Evolutionary conservation across 1,284 basidiomycete species (phyloP).

Genomic region (Ganoderma resinaceum): DNA sequence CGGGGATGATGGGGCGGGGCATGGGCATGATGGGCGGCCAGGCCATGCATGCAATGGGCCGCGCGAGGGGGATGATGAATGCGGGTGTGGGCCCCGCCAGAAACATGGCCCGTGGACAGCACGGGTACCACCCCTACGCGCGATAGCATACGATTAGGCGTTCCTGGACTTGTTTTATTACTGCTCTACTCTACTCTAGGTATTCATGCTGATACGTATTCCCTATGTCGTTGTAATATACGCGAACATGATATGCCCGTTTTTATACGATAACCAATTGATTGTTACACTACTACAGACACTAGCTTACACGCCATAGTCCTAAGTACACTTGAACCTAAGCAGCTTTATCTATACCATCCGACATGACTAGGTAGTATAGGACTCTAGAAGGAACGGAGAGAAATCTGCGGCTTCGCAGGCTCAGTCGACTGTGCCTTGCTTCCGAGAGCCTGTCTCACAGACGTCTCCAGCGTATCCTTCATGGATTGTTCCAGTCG

Average conservation of each 20-base stretch:
- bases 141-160: conserved; percentile 41
- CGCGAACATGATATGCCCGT: conserved; percentile 17
- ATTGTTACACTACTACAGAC: conserved; percentile 29
- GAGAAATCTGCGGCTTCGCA: conserved; percentile 79
- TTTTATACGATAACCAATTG: conserved; percentile 24
- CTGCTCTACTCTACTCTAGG: conserved; percentile 20
- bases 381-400: conserved; percentile 66
- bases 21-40: conserved; percentile 44
- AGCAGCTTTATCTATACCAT: conserved; percentile 8
- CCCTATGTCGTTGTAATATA: conserved; percentile 32
- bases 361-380: conserved; percentile 2
- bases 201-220: conserved; percentile 30
- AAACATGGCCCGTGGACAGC: conserved; percentile 60
- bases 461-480: conserved; percentile 78
- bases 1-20: conserved; percentile 37
- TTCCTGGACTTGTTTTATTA: conserved; percentile 8
- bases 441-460: conserved; percentile 75
- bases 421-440: conserved; percentile 43
- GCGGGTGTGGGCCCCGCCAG: conserved; percentile 61
- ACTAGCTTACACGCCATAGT: conserved; percentile 31
- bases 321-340: conserved; percentile 20
- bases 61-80: conserved; percentile 46
- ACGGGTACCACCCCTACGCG: conserved; percentile 68
- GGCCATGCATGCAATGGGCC: conserved; percentile 30
- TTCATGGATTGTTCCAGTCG: conserved; percentile 68